Evolutionary conservation across 108 stramenopile genomes (phyloP).

Genomic region (Pseudonitzschia multiseries): DNA sequence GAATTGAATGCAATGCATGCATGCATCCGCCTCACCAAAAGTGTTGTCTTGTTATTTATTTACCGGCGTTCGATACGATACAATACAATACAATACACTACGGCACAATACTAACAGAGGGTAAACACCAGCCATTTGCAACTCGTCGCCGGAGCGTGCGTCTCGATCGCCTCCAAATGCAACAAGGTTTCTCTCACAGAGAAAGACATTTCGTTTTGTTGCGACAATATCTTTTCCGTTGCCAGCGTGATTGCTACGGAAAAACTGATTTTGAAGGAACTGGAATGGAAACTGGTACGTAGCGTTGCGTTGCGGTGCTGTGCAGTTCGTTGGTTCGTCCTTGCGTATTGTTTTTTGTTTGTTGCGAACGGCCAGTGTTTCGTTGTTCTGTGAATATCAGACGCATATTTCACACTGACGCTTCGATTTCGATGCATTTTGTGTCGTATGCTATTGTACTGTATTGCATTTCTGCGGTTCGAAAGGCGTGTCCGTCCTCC

Average conservation of each 20-base stretch:
- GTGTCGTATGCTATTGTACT: too few species aligned
- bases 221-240: constrained; percentile 34
- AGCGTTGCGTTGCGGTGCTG: too few species aligned
- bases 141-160: constrained; percentile 32
- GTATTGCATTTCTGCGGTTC: not conserved
- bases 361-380: too few species aligned
- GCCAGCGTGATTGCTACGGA: constrained; percentile 6
- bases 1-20: too few species aligned
- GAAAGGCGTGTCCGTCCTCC: constrained; percentile 11
- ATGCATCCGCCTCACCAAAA: not conserved
- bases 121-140: constrained; percentile 29
- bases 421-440: not conserved
- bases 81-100: too few species aligned
- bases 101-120: not conserved
- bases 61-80: too few species aligned
- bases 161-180: constrained; percentile 37
- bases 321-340: not conserved
- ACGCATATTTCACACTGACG: not conserved
- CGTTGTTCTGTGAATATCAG: too few species aligned
- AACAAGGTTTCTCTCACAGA: constrained; percentile 9
- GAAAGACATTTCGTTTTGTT: constrained; percentile 29
- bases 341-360: too few species aligned
- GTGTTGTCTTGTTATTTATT: too few species aligned
- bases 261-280: constrained; percentile 18
- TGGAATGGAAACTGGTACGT: constrained; percentile 38